Conservation (phyloP, 495 filamentous ascomycete species). For the Neurospora cerealis region DNA sequence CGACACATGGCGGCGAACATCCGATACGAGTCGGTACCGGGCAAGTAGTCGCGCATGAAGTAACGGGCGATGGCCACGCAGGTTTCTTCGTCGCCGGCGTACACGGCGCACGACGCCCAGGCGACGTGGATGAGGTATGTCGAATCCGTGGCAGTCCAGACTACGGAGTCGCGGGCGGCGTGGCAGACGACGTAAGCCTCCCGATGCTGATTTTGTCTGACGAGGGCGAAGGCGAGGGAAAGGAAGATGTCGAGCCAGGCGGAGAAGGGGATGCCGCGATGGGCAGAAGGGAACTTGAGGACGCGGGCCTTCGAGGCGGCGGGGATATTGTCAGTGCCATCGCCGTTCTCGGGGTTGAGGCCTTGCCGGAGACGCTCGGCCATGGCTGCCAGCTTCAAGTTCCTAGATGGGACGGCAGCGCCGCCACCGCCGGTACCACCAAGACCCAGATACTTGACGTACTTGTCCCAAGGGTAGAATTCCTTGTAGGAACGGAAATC, state of each 20-base stretch:
- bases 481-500: constrained; percentile 68
- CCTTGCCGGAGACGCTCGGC: constrained; percentile 52
- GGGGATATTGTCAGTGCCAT: constrained; percentile 1
- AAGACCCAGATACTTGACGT: constrained; percentile 59
- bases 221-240: constrained; percentile 67
- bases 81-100: constrained; percentile 68
- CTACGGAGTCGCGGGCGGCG: constrained; percentile 60
- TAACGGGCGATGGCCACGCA: constrained; percentile 59
- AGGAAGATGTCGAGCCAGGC: constrained; percentile 88
- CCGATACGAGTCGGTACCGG: constrained; percentile 73
- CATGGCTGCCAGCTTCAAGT: constrained; percentile 59
- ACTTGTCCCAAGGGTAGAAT: constrained; percentile 69
- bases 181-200: constrained; percentile 71
- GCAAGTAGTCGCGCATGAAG: constrained; percentile 80
- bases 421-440: constrained; percentile 38
- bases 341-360: constrained; percentile 23
- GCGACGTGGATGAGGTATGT: constrained; percentile 69
- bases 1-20: constrained; percentile 65
- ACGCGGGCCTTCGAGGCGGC: background rate
- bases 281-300: constrained; percentile 45
- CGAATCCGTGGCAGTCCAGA: constrained; percentile 62
- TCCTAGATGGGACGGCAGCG: constrained; percentile 35
- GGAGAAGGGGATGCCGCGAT: constrained; percentile 68
- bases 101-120: constrained; percentile 77
- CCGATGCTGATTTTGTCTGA: constrained; percentile 42